Conservation (phyloP, 2,329 filamentous ascomycete genomes). For the Hymenoscyphus infarciens region DNA sequence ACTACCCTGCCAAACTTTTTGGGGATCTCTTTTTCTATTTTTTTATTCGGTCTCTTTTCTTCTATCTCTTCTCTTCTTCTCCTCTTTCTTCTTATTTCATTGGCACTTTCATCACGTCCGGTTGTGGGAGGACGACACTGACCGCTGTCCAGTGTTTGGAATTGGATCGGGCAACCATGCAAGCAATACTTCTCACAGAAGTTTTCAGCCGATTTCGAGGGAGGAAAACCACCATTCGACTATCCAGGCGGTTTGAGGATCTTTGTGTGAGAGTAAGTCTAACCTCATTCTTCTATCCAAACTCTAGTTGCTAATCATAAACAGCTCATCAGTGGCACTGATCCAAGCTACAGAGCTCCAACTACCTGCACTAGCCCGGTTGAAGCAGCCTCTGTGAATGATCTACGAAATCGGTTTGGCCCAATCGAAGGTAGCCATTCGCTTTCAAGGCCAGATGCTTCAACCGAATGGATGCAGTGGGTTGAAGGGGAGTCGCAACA, state of each 20-base stretch:
- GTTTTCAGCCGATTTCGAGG: slow-evolving; percentile 33
- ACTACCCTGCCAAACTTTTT: neutral
- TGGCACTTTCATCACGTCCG: neutral
- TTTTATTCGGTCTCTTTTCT: neutral
- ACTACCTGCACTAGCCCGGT: slow-evolving; percentile 16
- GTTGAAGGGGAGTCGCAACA: slow-evolving; percentile 49
- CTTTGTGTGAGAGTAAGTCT: slow-evolving; percentile 30
- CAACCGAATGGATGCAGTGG: slow-evolving; percentile 48
- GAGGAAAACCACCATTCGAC: slow-evolving; percentile 26
- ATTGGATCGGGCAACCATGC: slow-evolving; percentile 31
- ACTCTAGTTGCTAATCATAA: slow-evolving; percentile 7
- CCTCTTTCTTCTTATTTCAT: neutral
- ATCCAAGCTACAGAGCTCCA: slow-evolving; percentile 16
- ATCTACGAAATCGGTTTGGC: slow-evolving; percentile 23
- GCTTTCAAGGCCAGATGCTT: slow-evolving; percentile 14
- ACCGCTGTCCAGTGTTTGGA: slow-evolving; percentile 20
- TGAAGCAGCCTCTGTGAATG: slow-evolving; percentile 18
- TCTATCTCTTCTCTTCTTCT: neutral
- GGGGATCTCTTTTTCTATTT: neutral
- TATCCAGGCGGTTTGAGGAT: slow-evolving; percentile 30
- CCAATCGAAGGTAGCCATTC: slow-evolving; percentile 11
- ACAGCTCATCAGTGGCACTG: slow-evolving; percentile 23
- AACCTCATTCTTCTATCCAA: neutral
- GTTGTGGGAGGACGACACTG: slow-evolving; percentile 4
- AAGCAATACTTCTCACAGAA: slow-evolving; percentile 35